phyloP scores from a whole-genome alignment of 495 filamentous ascomycete genomes.

The Geoglossum glabrum region DNA sequence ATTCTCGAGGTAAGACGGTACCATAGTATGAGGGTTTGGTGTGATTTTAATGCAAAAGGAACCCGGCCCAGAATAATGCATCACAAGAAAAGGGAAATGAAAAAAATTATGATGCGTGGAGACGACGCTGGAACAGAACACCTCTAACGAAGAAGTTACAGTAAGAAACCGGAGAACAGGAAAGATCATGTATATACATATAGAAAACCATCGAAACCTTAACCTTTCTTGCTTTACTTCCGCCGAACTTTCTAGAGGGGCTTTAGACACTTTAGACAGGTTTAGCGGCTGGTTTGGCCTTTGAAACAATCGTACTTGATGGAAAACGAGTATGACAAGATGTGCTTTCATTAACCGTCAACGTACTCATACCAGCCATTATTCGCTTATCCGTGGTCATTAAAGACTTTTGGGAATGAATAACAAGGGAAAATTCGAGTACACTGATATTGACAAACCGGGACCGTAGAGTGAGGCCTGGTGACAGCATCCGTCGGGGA shows the following conservation, averaged over 20 bases:
- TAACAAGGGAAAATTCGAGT: background rate
- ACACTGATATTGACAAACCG: background rate
- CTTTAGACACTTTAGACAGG: background rate
- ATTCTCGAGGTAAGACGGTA: background rate
- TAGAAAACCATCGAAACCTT: background rate
- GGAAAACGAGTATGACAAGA: background rate
- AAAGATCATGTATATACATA: constrained; percentile 1
- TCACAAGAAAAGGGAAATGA: background rate
- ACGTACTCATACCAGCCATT: background rate
- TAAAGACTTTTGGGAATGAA: constrained; percentile 1
- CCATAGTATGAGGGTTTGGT: background rate
- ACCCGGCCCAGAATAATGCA: background rate
- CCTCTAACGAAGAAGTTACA: background rate
- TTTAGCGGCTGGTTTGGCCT: background rate
- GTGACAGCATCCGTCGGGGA: too few relatives aligned
- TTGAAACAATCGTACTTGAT: background rate
- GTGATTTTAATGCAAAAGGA: background rate
- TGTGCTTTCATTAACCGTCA: background rate
- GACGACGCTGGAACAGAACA: background rate
- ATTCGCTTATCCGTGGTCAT: background rate
- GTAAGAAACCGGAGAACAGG: background rate
- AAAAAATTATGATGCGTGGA: background rate
- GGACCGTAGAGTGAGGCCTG: background rate
- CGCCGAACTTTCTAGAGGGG: background rate
- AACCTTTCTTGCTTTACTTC: background rate